Base-by-base conservation (phyloP, 2,329 filamentous ascomycete genomes). In the Calonectria pseudoreteaudii region DNA sequence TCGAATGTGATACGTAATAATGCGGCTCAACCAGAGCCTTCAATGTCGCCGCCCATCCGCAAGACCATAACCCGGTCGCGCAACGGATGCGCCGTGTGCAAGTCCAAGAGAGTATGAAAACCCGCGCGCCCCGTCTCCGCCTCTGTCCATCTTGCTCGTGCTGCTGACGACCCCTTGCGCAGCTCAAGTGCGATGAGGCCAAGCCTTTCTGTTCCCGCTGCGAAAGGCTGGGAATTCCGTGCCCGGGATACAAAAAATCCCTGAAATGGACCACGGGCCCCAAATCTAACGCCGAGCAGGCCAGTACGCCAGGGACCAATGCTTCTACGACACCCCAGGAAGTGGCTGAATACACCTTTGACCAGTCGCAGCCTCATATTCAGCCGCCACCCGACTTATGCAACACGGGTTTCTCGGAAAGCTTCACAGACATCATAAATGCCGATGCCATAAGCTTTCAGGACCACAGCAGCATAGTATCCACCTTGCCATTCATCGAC, bases 151-250 rank as follows among this genome's bases (percentile, higher is more conserved):
- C 16, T 34, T 26, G 36, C 34, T n/a, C 69, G 67, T 69, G 34
- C 53, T 30, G 66, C 58, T 58, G 53, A 49, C 44, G 50, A 75
- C 66, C 66, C 31, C 58, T n/a, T 52, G 58, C 38, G 18, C 56
- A 78, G 76, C 76, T 78, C 66, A 78, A 78, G 68, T 78, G 76
- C 56, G 76, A 78, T 41, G 76, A 78, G 53, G 72, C 69, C 13
- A 78, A 75, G 69, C 76, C 76, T 8, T 49, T 47, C 28, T 78
- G 76, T 67, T 76, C 76, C 23, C 76, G 76, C 31, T 78, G 76
- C 64, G 68, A 75, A n/a, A 78, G 77, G 52, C 68, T 78, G 34
- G 77, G 77, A 5, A 78, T 78, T 16, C 75, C 77, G 20, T 78
- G 77, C 36, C 77, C 77, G 28, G 77, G 77, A 5, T 78, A 78